phyloP scores from a whole-genome alignment of 805 yeast species.

The Saccharomycopsis capsularis region DNA sequence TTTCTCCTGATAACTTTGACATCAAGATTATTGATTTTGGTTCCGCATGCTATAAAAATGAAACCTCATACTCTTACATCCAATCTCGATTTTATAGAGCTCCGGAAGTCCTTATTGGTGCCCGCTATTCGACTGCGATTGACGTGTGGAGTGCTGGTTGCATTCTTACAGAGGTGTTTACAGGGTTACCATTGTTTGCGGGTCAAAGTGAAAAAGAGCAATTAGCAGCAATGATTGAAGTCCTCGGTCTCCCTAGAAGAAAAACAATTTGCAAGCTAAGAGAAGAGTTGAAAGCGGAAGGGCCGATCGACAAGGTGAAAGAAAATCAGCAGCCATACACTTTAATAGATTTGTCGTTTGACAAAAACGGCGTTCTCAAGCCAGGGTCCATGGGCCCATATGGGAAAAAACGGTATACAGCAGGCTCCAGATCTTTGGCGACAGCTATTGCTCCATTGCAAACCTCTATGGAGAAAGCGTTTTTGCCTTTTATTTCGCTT shows the following conservation, averaged over 20 bases:
- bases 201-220: slow-evolving; percentile 81
- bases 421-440: background rate
- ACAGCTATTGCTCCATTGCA: background rate
- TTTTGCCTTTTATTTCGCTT: slow-evolving; percentile 3
- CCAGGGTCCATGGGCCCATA: slow-evolving; percentile 8
- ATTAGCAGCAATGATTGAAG: slow-evolving; percentile 60
- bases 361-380: slow-evolving; percentile 9
- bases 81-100: slow-evolving; percentile 78
- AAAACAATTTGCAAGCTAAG: slow-evolving; percentile 35
- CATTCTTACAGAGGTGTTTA: slow-evolving; percentile 79
- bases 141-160: slow-evolving; percentile 93
- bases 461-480: background rate
- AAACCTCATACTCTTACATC: slow-evolving; percentile 72
- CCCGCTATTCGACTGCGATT: slow-evolving; percentile 68
- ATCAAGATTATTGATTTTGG: slow-evolving; percentile 82
- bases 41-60: slow-evolving; percentile 50
- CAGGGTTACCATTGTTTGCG: slow-evolving; percentile 80
- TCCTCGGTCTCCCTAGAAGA: slow-evolving; percentile 75
- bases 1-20: slow-evolving; percentile 34
- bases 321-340: slow-evolving; percentile 16
- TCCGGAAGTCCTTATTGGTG: slow-evolving; percentile 69
- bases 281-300: slow-evolving; percentile 31
- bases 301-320: slow-evolving; percentile 29
- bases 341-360: slow-evolving; percentile 17
- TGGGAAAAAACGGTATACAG: background rate